phyloP scores from a whole-genome alignment of 106 monocot genomes.

The Vanilla planifolia region DNA sequence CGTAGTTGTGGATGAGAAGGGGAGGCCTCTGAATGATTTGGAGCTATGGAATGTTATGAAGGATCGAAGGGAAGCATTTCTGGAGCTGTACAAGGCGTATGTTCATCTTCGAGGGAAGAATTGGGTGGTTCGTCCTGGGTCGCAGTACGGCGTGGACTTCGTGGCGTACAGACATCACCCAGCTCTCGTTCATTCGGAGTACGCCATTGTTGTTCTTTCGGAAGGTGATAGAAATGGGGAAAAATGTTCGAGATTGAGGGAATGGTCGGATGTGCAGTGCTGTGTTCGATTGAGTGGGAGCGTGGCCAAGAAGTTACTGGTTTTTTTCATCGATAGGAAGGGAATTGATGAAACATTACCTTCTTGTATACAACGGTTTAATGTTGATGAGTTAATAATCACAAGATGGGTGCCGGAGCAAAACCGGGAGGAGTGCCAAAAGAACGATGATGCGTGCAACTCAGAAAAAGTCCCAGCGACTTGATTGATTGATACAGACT shows the following conservation, averaged over 20 bases:
- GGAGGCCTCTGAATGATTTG: not conserved
- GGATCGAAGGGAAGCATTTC: conserved; percentile 20
- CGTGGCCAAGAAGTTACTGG: conserved; percentile 54
- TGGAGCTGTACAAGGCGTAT: conserved; percentile 49
- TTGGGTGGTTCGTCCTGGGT: conserved; percentile 60
- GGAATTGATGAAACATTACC: conserved; percentile 2
- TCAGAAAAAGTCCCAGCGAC: no score
- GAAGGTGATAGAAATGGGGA: conserved; percentile 11
- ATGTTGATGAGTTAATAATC: conserved; percentile 34
- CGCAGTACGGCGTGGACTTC: conserved; percentile 69
- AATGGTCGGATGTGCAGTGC: conserved; percentile 60
- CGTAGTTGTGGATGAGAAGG: conserved; percentile 11
- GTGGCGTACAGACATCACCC: conserved; percentile 85
- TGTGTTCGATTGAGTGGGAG: conserved; percentile 44
- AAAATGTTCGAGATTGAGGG: conserved; percentile 17
- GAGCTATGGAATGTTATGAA: conserved; percentile 49
- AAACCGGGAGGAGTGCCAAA: conserved; percentile 26
- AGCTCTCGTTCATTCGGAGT: conserved; percentile 64
- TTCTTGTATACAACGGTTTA: conserved; percentile 22
- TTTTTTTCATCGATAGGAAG: conserved; percentile 19
- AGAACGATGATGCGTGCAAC: no score
- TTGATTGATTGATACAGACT: no score
- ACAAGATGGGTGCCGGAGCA: conserved; percentile 40
- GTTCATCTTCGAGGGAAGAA: conserved; percentile 66
- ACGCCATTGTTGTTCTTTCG: conserved; percentile 34